Evolutionary conservation across 768 basidiomycete genomes (phyloP), one percentile per base, ranked within the genome.

Genomic region (Rossbeevera mucosa): DNA sequence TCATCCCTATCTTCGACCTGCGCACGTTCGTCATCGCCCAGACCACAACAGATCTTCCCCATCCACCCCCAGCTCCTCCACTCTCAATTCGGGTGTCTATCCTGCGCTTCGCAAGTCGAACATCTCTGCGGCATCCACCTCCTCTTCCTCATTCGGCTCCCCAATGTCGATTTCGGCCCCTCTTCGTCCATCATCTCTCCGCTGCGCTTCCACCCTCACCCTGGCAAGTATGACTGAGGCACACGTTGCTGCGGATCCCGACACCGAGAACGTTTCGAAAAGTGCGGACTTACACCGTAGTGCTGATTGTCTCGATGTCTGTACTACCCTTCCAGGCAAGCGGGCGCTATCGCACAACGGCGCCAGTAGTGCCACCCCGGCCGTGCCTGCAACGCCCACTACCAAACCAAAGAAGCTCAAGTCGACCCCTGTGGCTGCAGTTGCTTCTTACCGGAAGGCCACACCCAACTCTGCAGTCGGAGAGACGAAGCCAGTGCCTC

Each of bases 21-120:
- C 77, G 2, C 63, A 67, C 14, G 25, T 52, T 44, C 60, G 56
- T n/a, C 55, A 50, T 41, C 65, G 55, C 2, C 61, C 61, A 2
- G 65, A 61, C 12, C 43, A 69, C 40, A 58, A 55, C 25, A 59
- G 24, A 26, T 42, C 45, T 56, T 63, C 70, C 51, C 64, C 82
- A 0, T 83, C 83, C 3, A 83, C 82, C 0, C 80, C 85, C 0
- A 85, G 81, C 61, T 85, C 83, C 0, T 79, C 82, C 0, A 85
- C 85, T 2, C 73, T 83, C 48, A 79, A 76, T 57, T 78, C 80
- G 20, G 67, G 57, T 43, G 76, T 57, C 71, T 70, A 52, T 44
- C 48, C 60, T 2, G 52, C 31, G 2, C 42, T 64, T 18, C 67
- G 67, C 4, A 71, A 68, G 48, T 68, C 67, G 9, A 69, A 60